These are phyloP conservation scores for Rhodamnia argentea DNA, from an alignment of 345 rosid genomes.

Conservation along the genomic window DNA sequence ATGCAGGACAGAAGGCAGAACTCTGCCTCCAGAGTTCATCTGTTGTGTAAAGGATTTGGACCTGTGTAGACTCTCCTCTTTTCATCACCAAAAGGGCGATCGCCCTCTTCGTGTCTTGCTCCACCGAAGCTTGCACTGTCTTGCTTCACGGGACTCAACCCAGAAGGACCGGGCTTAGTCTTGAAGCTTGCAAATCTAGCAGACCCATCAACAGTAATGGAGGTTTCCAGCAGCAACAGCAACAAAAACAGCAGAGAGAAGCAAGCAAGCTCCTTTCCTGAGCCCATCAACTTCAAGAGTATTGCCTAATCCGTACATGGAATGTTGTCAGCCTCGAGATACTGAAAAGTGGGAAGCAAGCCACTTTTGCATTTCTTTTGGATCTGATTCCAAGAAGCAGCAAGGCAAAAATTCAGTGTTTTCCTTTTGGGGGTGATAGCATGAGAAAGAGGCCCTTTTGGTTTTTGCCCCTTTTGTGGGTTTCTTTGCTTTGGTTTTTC, in stretches of 20 bases:
- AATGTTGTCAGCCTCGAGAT: background rate
- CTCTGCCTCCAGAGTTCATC: slow-evolving; percentile 9
- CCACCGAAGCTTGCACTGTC: slow-evolving; percentile 1
- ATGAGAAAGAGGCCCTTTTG: background rate
- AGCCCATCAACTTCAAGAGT: slow-evolving; percentile 11
- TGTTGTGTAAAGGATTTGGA: slow-evolving; percentile 60
- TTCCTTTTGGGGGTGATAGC: background rate
- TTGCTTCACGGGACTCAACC: background rate
- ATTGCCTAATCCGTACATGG: slow-evolving; percentile 4
- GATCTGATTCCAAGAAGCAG: background rate
- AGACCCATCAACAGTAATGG: slow-evolving; percentile 11
- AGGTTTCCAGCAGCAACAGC: slow-evolving; percentile 16
- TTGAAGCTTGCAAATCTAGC: slow-evolving; percentile 12
- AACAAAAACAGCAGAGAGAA: slow-evolving; percentile 21
- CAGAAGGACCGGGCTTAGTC: slow-evolving; percentile 3
- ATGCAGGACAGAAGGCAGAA: background rate
- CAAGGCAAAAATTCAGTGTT: background rate
- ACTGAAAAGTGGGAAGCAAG: background rate
- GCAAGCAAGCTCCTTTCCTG: slow-evolving; percentile 11
- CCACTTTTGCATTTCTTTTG: background rate
- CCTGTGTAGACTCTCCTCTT: slow-evolving; percentile 53
- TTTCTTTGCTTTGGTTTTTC: background rate
- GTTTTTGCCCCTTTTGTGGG: background rate
- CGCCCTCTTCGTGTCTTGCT: slow-evolving; percentile 7
- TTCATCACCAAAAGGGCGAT: slow-evolving; percentile 23